phyloP scores from a whole-genome alignment of 2,329 filamentous ascomycete genomes.

The Cordyceps fumosorosea region DNA sequence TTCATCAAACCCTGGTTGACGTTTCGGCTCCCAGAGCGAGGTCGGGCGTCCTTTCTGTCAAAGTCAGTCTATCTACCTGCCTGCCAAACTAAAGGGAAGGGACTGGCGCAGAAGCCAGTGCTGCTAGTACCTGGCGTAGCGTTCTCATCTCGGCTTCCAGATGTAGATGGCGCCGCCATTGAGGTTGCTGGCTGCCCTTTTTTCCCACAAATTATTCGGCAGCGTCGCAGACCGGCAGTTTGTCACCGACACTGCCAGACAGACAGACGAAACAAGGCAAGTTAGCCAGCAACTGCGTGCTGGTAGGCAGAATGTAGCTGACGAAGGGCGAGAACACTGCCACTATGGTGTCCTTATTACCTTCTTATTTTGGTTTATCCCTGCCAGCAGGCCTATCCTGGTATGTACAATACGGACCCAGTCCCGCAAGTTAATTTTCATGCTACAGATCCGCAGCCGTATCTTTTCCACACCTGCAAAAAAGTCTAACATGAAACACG shows the following conservation, averaged over 20 bases:
- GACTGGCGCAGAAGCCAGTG: background rate
- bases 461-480: background rate
- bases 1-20: background rate
- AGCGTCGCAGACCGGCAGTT: background rate
- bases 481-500: background rate
- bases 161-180: background rate
- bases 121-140: background rate
- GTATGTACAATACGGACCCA: background rate
- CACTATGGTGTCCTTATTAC: background rate
- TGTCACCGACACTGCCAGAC: background rate
- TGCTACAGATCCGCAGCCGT: background rate
- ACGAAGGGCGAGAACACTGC: background rate
- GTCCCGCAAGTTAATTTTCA: background rate
- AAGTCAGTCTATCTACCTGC: too few relatives aligned
- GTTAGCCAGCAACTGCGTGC: background rate
- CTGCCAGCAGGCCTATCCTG: background rate
- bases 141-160: background rate
- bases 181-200: background rate
- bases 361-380: background rate
- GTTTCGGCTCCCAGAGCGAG: background rate
- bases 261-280: background rate
- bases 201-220: background rate
- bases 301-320: too few relatives aligned
- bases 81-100: too few relatives aligned
- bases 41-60: background rate